These are phyloP conservation scores for Bipolaris cookei DNA, from an alignment of 2,329 filamentous ascomycete genomes.

Conservation along the genomic window DNA sequence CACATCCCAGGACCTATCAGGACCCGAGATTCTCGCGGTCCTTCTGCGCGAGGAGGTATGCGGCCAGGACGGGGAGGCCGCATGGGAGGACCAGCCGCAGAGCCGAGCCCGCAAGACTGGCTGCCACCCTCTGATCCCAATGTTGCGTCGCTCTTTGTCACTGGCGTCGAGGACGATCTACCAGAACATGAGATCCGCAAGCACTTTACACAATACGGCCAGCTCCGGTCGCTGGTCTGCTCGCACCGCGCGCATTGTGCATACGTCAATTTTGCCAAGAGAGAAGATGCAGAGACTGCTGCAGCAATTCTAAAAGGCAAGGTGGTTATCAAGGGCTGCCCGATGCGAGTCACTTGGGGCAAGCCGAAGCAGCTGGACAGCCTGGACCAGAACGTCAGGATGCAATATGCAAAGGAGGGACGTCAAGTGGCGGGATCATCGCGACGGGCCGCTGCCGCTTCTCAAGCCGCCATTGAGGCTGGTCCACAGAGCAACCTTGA, in stretches of 20 bases:
- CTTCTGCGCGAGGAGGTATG: conserved; percentile 45
- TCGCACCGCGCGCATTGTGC: conserved; percentile 97
- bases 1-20: conserved; percentile 74
- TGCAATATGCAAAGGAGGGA: conserved; percentile 81
- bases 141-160: conserved; percentile 92
- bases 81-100: conserved; percentile 68
- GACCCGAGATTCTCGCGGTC: conserved; percentile 65
- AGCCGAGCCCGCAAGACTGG: conserved; percentile 84
- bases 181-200: conserved; percentile 90
- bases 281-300: conserved; percentile 84
- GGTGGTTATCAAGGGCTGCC: conserved; percentile 88
- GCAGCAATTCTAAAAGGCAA: conserved; percentile 84
- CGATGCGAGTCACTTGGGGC: conserved; percentile 88
- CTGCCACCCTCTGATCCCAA: conserved; percentile 81
- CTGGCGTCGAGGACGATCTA: conserved; percentile 93
- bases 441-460: conserved; percentile 36
- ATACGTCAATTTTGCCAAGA: conserved; percentile 90
- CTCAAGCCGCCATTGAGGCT: conserved; percentile 51
- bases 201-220: conserved; percentile 87
- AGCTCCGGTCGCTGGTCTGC: conserved; percentile 90
- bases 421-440: conserved; percentile 50
- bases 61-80: conserved; percentile 54
- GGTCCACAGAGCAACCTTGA: conserved; percentile 53
- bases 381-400: conserved; percentile 84
- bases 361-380: conserved; percentile 89